Conservation (phyloP, 139 green algal species). For the Chlamydomonas sphaeroides region DNA sequence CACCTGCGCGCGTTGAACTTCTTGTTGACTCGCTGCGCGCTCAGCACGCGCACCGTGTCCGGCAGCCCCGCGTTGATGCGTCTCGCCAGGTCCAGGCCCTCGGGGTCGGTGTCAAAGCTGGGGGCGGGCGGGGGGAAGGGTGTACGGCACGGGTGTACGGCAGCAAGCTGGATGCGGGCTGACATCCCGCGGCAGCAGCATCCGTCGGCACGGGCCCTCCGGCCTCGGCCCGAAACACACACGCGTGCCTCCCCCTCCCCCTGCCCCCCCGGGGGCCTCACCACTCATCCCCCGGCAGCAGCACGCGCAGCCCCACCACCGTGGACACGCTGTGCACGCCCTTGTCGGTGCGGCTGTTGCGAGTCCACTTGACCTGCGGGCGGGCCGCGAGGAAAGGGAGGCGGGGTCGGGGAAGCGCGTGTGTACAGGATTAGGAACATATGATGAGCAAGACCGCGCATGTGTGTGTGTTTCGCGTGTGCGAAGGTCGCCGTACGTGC, state of each 20-base stretch:
- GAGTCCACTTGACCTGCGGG: conserved; percentile 77
- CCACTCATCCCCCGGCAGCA: conserved; percentile 46
- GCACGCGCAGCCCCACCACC: conserved; percentile 40
- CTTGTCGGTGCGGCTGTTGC: conserved; percentile 95
- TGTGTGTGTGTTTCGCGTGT: no score
- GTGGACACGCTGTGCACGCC: conserved; percentile 83
- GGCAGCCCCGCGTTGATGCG: conserved; percentile 87
- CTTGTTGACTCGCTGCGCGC: conserved; percentile 80
- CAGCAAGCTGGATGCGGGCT: no score
- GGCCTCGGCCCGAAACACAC: no score
- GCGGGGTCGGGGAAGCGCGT: no score
- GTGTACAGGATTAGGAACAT: no score
- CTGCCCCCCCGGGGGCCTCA: neutral
- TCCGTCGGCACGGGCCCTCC: no score
- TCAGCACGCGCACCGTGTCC: conserved; percentile 75
- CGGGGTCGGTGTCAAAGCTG: conserved; percentile 48
- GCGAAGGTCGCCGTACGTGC: no score
- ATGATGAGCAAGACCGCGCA: no score
- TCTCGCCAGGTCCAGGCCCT: conserved; percentile 63
- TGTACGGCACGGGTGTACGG: no score
- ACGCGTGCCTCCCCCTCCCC: neutral
- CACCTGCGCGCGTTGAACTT: conserved; percentile 88
- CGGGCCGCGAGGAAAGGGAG: neutral
- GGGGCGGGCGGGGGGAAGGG: no score
- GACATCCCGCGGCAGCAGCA: no score